A percentile compares a stretch with the other conserved stretches of the same genome.
Evolutionary conservation across 23 red algal genomes (phyloP).

Genomic region (Gracilaria caudata): DNA sequence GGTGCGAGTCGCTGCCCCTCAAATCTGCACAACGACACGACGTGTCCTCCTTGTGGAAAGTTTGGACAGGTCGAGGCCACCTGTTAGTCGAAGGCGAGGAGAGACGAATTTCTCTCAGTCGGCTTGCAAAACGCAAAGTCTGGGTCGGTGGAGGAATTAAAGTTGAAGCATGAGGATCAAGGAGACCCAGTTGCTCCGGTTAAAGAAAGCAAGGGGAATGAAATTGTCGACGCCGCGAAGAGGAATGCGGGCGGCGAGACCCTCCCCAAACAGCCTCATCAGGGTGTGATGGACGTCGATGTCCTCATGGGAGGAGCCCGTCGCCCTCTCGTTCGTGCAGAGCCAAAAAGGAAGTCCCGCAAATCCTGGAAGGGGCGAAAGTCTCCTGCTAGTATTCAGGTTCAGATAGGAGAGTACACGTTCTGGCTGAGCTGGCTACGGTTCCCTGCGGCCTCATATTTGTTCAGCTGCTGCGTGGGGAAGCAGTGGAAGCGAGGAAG

Average conservation of each 20-base stretch:
- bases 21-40: background rate
- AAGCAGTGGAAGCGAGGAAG: too few species aligned
- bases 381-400: too few species aligned
- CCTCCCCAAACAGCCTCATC: background rate
- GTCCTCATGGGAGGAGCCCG: background rate
- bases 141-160: background rate
- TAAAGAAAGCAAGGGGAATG: background rate
- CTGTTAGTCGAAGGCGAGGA: background rate
- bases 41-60: background rate
- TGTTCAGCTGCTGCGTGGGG: too few species aligned
- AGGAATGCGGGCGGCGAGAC: background rate
- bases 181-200: background rate
- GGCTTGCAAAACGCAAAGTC: background rate
- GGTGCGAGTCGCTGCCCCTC: background rate
- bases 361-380: background rate
- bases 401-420: too few species aligned
- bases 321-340: background rate
- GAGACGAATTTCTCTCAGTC: background rate
- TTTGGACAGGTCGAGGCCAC: background rate
- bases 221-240: background rate
- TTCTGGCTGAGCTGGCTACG: too few species aligned
- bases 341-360: background rate
- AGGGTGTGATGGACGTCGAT: background rate
- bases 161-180: background rate
- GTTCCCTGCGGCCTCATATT: too few species aligned